Percentiles rank a stretch among this genome's conserved stretches.
Conservation (phyloP, 495 filamentous ascomycete species). For the Xylaria cubensis region DNA sequence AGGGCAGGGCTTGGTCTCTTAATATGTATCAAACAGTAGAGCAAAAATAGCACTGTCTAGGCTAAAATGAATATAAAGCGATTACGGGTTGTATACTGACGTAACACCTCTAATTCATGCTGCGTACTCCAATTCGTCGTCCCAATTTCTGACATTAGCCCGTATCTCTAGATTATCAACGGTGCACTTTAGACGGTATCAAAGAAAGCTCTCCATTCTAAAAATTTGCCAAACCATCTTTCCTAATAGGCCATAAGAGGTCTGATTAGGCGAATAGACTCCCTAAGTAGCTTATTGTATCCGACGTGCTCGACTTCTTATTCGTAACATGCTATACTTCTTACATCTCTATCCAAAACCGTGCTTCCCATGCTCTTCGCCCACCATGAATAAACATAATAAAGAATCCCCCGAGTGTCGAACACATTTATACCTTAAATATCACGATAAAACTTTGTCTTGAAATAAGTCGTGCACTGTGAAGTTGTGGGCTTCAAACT, state of each 20-base stretch:
- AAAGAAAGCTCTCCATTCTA: neutral
- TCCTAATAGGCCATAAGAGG: neutral
- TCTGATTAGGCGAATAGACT: neutral
- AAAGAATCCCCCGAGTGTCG: neutral
- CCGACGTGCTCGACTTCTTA: neutral
- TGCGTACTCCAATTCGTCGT: neutral
- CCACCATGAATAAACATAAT: neutral
- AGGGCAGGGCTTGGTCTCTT: constrained; percentile 7
- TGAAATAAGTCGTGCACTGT: neutral
- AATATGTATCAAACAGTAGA: neutral
- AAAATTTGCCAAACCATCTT: neutral
- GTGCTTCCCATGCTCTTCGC: neutral
- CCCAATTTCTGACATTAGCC: neutral
- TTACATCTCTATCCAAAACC: neutral
- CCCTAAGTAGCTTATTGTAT: neutral
- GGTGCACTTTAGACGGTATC: neutral
- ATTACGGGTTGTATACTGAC: neutral
- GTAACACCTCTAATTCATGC: neutral
- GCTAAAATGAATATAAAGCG: neutral
- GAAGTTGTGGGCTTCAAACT: neutral
- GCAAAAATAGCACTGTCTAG: neutral
- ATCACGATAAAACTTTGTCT: neutral
- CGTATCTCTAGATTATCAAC: neutral
- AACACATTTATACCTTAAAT: neutral
- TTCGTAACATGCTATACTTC: neutral